Base-by-base conservation (phyloP, 2,329 filamentous ascomycete genomes). In the Amauroascus niger region DNA sequence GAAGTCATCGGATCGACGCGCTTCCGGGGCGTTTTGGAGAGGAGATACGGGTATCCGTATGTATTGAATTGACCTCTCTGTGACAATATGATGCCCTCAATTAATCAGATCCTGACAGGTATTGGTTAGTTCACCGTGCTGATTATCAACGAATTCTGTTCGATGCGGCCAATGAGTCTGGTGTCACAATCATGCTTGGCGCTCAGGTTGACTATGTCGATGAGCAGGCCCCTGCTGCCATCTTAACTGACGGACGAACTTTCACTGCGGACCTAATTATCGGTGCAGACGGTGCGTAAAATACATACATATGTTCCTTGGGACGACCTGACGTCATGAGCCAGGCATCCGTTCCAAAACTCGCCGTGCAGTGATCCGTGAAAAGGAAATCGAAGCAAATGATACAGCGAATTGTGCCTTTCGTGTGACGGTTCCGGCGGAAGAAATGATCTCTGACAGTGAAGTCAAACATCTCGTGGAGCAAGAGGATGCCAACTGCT, bases 201-300 rank as follows among this genome's bases (percentile, higher is more conserved):
- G 58, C 59, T 18, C 55, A 51, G 14, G 64, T 68, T 7, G 59
- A 56, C 1, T 58, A 44, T 33, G 59, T 61, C 54, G 64, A 55
- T 30, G 41, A 35, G 14, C 35, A 5, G 28, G 40, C 43, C 1
- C 61, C 64, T 13, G 50, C 58, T 4, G 63, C 69, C 3, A 64
- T 64, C 9, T 62, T 74, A 1, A 61, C 61, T 1, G 62, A 67
- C 33, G 70, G 67, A 0, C 52, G 59, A 11, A 62, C 59, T 3
- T 62, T 53, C 1, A 53, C 54, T 6, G 60, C 49, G 26, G 74
- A 77, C 55, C 60, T 76, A 1, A 62, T 78, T 3, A 65, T 77
- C 49, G 74, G 73, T 14, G 70, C 74, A 3, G 76, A 78, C 59
- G 76, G 76, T 3, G 66, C 75, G 45, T 74, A 72, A 63, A 40